Base-by-base conservation (phyloP, 2,329 filamentous ascomycete species). In the Lasiodiplodia hormozganensis region DNA sequence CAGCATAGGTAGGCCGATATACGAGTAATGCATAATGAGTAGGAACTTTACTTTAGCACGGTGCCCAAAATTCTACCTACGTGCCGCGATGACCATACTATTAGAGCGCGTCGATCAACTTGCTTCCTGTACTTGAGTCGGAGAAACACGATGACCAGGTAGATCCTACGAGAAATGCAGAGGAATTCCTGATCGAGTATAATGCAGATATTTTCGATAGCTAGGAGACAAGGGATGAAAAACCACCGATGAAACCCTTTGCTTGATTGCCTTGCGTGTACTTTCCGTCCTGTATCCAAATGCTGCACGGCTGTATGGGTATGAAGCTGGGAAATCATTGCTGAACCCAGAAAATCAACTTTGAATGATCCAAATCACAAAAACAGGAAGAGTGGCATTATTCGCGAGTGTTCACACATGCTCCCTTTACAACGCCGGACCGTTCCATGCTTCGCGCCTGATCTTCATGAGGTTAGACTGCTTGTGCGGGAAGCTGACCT, bases 401-500 rank as follows among this genome's bases (percentile, higher is more conserved):
- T 21, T 18, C 7, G 21, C 10, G n/a, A 7, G 43, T 21, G 21
- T 47, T 4, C 43, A 21, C 43, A 47, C 21, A 47, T 11, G 11
- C 43, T 53, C 23, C 18, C 23, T 31, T 49, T 62, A 68, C 57
- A 68, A 47, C 36, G 58, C 57, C n/a, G 66, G 66, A 1, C 57
- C 66, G 14, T 75, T 75, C 91, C 94, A 98, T 23, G 86, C 87
- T 72, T 97, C 94, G 70, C 95, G 86, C 68, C 88, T 86, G 71
- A 97, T 86, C 74, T 91, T 91, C 81, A 97, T 91, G 70, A 95
- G 86, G 80, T 94, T 96, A 7, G 93, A 90, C 78, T 97, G 94
- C 80, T 99, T 99, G 78, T 98, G 94, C 1, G 94, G 91, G 71
- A 99, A 94, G 0, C 90, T 87, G 62, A 98, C 86, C 76, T 97